A percentile compares a stretch with the other conserved stretches of the same genome.
phyloP scores from a whole-genome alignment of 208 protist species.

The Acanthamoeba triangularis region DNA sequence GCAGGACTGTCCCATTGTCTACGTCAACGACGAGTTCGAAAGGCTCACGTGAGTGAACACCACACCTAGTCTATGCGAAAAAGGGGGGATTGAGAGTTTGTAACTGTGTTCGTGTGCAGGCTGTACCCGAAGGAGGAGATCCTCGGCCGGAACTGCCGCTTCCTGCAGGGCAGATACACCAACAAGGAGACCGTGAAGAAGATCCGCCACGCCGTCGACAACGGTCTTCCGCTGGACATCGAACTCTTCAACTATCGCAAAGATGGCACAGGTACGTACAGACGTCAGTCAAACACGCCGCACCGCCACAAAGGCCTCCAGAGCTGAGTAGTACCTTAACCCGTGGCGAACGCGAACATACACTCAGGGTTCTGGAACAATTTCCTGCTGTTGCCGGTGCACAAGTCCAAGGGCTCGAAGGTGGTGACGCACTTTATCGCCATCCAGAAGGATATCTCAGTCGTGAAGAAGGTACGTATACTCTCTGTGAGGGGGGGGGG shows the following conservation, averaged over 20 bases:
- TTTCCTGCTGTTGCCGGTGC: conserved; percentile 75
- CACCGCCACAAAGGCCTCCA: background rate
- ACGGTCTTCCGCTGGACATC: conserved; percentile 49
- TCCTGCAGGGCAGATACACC: conserved; percentile 49
- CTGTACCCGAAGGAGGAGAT: conserved; percentile 73
- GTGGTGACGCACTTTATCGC: conserved; percentile 77
- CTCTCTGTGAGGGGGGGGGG: too few species aligned
- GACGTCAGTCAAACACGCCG: too few species aligned
- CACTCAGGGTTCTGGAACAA: conserved; percentile 65
- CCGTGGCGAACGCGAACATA: background rate
- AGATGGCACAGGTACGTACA: conserved; percentile 45
- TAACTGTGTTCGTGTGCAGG: background rate
- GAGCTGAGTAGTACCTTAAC: background rate
- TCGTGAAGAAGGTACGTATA: conserved; percentile 52
- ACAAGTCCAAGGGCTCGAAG: conserved; percentile 33
- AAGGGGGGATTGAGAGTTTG: background rate
- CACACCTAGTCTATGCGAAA: background rate
- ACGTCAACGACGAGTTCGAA: conserved; percentile 42
- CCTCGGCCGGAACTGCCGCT: conserved; percentile 53
- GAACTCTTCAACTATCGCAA: conserved; percentile 79
- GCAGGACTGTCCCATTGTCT: conserved; percentile 43
- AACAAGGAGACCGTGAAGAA: conserved; percentile 54
- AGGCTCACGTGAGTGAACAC: background rate
- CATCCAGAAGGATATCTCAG: conserved; percentile 78
- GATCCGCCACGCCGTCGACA: conserved; percentile 40